Evolutionary conservation across 768 basidiomycete species (phyloP), one percentile per base, ranked within the genome.

Genomic region (Amanita pseudoporphyria): DNA sequence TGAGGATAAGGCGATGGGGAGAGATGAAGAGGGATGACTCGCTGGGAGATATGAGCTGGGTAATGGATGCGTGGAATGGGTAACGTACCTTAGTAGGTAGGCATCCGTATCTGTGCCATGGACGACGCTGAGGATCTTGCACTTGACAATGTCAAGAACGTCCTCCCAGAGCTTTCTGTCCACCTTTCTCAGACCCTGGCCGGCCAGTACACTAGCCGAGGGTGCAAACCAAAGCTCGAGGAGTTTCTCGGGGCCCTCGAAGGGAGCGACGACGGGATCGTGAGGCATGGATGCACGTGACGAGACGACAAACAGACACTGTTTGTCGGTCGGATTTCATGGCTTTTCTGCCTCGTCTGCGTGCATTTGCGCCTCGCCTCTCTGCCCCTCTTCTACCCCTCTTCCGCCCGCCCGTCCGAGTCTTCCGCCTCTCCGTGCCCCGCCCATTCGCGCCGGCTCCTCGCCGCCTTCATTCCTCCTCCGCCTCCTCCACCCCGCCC

Each of bases 201-300:
- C 70, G 30, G 81, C 78, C 7, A 88, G 71, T 22, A 74, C 66
- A 7, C 76, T 72, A 5, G 82, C 68, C 6, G 84, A 84, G 10
- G 91, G 89, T 1, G 87, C 82, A 68, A 98, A 97, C 96, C 96
- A 98, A 44, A 98, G 80, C 70, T 99, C 96, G 40, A 98, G 78
- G 36, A 97, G 78, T 63, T 95, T 95, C 70, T 95, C 93, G 53
- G 92, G 87, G 18, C 93, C 93, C 65, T 94, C 92, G 58, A 94
- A 95, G 12, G 87, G 85, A 31, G 76, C 66, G 43, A 71, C 69
- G 33, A 59, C 55, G 54, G 66, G 66, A 55, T 58, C 57, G 54
- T 69, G 63, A 35, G 40, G 24, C 40, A 47, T 47, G 12, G 36
- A n/a, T 28, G 45, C 45, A 38, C 45, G 45, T 47, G 45, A 19